These are phyloP conservation scores for Phytophthora cajani DNA, from an alignment of 352 stramenopile species.

Conservation along the genomic window DNA sequence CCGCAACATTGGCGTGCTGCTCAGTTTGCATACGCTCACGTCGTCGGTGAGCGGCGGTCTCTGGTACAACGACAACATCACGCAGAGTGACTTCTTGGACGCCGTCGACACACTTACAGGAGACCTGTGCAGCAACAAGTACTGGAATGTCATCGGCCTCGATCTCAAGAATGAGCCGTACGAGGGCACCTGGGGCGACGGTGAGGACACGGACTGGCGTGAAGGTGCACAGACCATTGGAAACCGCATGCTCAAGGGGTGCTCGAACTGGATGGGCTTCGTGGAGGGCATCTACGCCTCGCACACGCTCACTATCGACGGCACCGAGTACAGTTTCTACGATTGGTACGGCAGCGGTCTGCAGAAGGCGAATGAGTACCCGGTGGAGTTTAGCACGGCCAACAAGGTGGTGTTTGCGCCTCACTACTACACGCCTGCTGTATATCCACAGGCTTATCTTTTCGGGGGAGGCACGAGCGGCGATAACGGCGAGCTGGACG, in stretches of 20 bases:
- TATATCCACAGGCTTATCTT: conserved; percentile 65
- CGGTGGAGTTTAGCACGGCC: conserved; percentile 44
- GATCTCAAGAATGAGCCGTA: conserved; percentile 74
- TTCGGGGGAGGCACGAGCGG: conserved; percentile 44
- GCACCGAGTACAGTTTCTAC: conserved; percentile 49
- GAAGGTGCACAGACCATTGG: conserved; percentile 52
- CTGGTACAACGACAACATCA: conserved; percentile 49
- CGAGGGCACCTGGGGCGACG: conserved; percentile 60
- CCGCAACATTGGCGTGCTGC: conserved; percentile 43
- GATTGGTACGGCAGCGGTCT: conserved; percentile 69
- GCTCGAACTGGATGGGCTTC: conserved; percentile 66
- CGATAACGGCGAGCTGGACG: conserved; percentile 32
- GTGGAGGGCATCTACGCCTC: conserved; percentile 62
- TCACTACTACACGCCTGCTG: conserved; percentile 66
- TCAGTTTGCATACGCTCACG: conserved; percentile 56
- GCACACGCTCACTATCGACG: conserved; percentile 45
- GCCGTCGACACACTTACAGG: conserved; percentile 54
- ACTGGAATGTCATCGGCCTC: conserved; percentile 82
- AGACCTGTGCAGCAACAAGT: conserved; percentile 58
- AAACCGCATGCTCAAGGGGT: conserved; percentile 64
- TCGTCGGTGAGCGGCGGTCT: conserved; percentile 38
- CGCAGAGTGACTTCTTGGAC: conserved; percentile 45
- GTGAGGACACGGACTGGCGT: conserved; percentile 45
- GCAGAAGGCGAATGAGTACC: conserved; percentile 38
- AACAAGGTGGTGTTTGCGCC: conserved; percentile 76